Evolutionary conservation across 78 protist genomes (phyloP).

Genomic region (Creolimax fragrantissima): DNA sequence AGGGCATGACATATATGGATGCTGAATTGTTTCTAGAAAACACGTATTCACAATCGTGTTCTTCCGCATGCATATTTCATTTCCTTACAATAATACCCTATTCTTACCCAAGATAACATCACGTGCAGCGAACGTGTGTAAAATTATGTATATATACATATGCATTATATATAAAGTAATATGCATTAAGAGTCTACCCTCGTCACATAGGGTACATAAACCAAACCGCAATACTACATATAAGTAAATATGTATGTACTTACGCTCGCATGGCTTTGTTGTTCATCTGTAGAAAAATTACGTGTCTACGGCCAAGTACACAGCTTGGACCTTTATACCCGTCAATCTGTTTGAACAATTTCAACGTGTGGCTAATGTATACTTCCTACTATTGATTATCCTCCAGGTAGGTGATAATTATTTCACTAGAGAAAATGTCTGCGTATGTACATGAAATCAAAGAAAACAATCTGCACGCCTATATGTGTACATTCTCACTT

Average conservation of each 20-base stretch:
- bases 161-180: not conserved
- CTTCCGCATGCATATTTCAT: not conserved
- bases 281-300: constrained; percentile 26
- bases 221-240: not conserved
- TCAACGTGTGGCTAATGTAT: constrained; percentile 58
- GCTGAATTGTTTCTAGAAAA: not conserved
- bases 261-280: not conserved
- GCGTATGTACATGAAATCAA: too few species aligned
- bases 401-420: constrained; percentile 19
- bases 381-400: constrained; percentile 35
- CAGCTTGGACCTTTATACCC: constrained; percentile 45
- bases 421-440: too few species aligned
- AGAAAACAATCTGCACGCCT: too few species aligned
- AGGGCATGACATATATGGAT: not conserved
- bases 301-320: constrained; percentile 58
- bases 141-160: not conserved
- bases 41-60: not conserved
- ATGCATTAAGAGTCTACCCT: not conserved
- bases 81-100: not conserved
- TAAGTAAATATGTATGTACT: not conserved
- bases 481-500: too few species aligned
- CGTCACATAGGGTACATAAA: not conserved
- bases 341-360: constrained; percentile 57
- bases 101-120: too few species aligned
- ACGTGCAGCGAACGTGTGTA: too few species aligned